Evolutionary conservation across 2,329 filamentous ascomycete genomes (phyloP).

Genomic region (Hypoxylon sp.): DNA sequence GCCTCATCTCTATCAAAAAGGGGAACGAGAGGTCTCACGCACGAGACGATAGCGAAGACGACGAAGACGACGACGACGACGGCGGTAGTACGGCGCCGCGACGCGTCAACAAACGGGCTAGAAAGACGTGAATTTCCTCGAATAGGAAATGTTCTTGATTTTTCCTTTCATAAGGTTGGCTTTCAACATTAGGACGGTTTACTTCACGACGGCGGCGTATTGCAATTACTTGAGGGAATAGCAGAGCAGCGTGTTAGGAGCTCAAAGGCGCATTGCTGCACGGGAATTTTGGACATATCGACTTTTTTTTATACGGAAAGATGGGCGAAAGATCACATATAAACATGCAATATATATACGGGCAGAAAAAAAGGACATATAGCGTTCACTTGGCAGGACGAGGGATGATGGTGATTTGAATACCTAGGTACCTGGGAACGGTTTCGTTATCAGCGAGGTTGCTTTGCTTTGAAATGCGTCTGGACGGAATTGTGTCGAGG

Average conservation of each 20-base stretch:
- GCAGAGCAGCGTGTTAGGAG: constrained; percentile 1
- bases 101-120: constrained; percentile 47
- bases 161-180: constrained; percentile 10
- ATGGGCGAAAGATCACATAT: constrained; percentile 28
- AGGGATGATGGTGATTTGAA: constrained; percentile 6
- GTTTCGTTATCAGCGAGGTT: constrained; percentile 3
- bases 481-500: constrained; percentile 20
- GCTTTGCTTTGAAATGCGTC: constrained; percentile 23
- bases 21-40: constrained; percentile 74
- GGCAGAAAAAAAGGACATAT: constrained; percentile 18
- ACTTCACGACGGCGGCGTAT: constrained; percentile 20
- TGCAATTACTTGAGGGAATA: constrained; percentile 16
- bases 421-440: too few relatives aligned
- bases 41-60: constrained; percentile 59
- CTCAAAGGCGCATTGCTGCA: constrained; percentile 10
- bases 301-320: constrained; percentile 24
- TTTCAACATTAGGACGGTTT: constrained; percentile 8
- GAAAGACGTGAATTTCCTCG: constrained; percentile 42
- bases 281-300: constrained; percentile 20
- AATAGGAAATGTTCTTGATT: background rate
- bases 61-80: constrained; percentile 57
- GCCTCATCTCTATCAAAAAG: constrained; percentile 88
- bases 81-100: constrained; percentile 35
- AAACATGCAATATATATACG: constrained; percentile 25
- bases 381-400: constrained; percentile 21